Conservation (phyloP, 2,329 filamentous ascomycete species). For the Stachybotrys chlorohalonatus region DNA sequence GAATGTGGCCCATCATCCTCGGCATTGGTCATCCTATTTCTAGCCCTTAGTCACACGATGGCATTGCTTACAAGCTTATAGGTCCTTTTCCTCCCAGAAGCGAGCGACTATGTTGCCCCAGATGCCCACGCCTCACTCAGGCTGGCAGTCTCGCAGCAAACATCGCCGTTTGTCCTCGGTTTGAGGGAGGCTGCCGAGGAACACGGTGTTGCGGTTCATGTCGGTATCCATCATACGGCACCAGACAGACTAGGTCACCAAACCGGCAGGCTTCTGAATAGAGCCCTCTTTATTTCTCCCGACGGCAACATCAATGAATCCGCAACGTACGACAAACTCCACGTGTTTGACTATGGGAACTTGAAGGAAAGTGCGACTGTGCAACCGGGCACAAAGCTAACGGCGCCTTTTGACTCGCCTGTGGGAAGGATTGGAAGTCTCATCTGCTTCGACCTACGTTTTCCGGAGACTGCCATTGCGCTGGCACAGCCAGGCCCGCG, state of each 20-base stretch:
- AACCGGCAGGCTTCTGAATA: conserved; percentile 35
- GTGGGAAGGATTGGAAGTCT: conserved; percentile 68
- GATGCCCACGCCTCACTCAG: conserved; percentile 58
- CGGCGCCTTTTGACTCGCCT: conserved; percentile 61
- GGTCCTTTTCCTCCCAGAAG: conserved; percentile 87
- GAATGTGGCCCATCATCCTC: no score
- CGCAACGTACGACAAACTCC: conserved; percentile 71
- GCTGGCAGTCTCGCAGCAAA: conserved; percentile 57
- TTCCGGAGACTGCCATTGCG: conserved; percentile 64
- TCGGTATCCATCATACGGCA: conserved; percentile 73
- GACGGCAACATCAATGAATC: conserved; percentile 31
- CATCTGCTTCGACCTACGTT: conserved; percentile 89
- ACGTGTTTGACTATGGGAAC: conserved; percentile 68
- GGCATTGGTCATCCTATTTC: no score
- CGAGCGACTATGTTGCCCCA: conserved; percentile 75
- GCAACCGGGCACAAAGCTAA: conserved; percentile 55
- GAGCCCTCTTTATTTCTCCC: conserved; percentile 40
- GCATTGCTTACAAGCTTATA: conserved; percentile 16
- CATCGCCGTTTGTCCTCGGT: conserved; percentile 67
- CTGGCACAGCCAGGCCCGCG: conserved; percentile 38
- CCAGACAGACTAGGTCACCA: conserved; percentile 13
- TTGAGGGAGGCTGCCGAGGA: conserved; percentile 59
- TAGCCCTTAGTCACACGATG: no score
- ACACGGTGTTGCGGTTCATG: conserved; percentile 63
- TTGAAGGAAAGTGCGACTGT: conserved; percentile 49